Conservation (phyloP, 2,329 filamentous ascomycete species). For the Microdochium paspali region DNA sequence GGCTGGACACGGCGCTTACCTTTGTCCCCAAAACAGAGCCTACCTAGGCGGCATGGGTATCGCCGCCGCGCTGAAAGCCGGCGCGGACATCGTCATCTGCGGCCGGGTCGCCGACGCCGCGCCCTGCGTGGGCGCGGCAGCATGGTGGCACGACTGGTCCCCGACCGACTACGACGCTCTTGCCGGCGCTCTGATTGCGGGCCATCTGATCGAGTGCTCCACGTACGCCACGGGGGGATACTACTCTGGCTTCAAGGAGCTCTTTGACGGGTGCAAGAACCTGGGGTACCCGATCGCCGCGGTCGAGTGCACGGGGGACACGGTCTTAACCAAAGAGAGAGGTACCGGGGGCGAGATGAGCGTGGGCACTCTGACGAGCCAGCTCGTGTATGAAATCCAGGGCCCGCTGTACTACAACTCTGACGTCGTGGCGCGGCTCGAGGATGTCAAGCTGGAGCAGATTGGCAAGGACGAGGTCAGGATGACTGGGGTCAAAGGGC, state of each 20-base stretch:
- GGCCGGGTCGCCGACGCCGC: constrained; percentile 12
- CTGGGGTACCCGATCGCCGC: constrained; percentile 13
- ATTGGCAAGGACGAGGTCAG: constrained; percentile 6
- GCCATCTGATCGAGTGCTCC: constrained; percentile 14
- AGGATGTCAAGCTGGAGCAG: constrained; percentile 32
- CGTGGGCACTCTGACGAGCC: constrained; percentile 8
- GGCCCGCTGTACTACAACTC: constrained; percentile 25
- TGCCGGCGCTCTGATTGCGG: constrained; percentile 10
- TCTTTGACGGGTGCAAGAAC: constrained; percentile 6
- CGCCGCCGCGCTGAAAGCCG: constrained; percentile 5
- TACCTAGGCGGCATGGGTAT: constrained; percentile 28
- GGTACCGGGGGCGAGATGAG: constrained; percentile 12
- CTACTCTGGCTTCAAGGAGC: constrained; percentile 16
- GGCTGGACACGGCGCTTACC: too few species aligned
- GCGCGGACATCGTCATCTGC: constrained; percentile 13
- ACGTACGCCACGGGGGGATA: constrained; percentile 18
- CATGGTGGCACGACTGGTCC: constrained; percentile 12
- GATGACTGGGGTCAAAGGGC: constrained; percentile 17
- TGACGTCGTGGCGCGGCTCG: constrained; percentile 22
- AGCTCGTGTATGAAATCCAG: constrained; percentile 25
- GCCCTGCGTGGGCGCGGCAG: constrained; percentile 9
- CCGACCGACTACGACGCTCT: constrained; percentile 8
- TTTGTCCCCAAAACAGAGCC: background rate
- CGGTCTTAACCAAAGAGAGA: constrained; percentile 12
- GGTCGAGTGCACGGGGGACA: constrained; percentile 1